These are phyloP conservation scores for Calonectria pauciramosa DNA, from an alignment of 2,329 filamentous ascomycete genomes.

Conservation along the genomic window DNA sequence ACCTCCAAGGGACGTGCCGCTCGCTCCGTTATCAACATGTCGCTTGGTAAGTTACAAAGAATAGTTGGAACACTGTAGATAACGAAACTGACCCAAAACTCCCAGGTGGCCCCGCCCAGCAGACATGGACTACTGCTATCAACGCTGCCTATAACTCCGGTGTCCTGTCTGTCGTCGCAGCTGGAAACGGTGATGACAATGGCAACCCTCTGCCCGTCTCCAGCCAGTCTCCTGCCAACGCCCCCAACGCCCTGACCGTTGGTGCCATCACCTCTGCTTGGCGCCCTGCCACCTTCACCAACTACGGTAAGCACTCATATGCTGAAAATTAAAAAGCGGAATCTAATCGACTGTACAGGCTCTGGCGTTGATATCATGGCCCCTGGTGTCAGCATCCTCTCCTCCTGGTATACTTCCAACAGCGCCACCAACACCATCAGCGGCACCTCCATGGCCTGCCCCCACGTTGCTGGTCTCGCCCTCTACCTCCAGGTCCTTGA, in stretches of 20 bases:
- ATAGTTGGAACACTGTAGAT: too few relatives aligned
- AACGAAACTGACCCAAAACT: not conserved
- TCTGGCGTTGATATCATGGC: slow-evolving; percentile 56
- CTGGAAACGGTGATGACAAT: slow-evolving; percentile 57
- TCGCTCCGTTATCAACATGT: slow-evolving; percentile 55
- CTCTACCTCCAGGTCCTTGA: slow-evolving; percentile 63
- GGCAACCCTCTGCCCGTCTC: slow-evolving; percentile 53
- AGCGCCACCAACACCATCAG: slow-evolving; percentile 52
- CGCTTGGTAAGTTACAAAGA: slow-evolving; percentile 48
- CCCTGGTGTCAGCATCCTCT: slow-evolving; percentile 55
- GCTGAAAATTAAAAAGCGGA: not conserved
- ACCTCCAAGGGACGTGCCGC: slow-evolving; percentile 50
- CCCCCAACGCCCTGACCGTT: slow-evolving; percentile 62
- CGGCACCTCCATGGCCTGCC: slow-evolving; percentile 59
- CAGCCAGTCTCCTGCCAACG: slow-evolving; percentile 61
- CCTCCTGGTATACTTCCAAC: slow-evolving; percentile 59
- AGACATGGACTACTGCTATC: slow-evolving; percentile 57
- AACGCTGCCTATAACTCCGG: slow-evolving; percentile 55
- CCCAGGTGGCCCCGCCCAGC: slow-evolving; percentile 31
- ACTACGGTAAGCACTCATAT: slow-evolving; percentile 54
- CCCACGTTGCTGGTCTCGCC: slow-evolving; percentile 57
- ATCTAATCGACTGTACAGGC: slow-evolving; percentile 24
- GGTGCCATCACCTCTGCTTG: slow-evolving; percentile 58
- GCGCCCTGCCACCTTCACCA: slow-evolving; percentile 60
- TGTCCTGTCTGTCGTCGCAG: slow-evolving; percentile 60